A percentile compares a stretch with the other conserved stretches of the same genome.
Conservation (phyloP, 495 filamentous ascomycete genomes). For the Umbilicaria muhlenbergii region DNA sequence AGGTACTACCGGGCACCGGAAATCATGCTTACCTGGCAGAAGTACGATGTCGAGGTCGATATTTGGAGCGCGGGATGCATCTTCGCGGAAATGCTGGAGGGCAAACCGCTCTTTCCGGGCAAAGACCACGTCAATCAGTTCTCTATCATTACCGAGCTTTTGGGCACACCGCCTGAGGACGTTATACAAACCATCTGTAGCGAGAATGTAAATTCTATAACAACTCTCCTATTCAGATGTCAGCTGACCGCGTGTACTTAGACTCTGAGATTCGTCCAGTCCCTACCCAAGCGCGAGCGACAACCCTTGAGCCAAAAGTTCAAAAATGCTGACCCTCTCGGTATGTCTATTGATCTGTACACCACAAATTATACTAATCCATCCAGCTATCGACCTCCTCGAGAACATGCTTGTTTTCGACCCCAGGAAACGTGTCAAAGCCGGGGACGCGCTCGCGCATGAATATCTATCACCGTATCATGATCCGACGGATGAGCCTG, state of each 20-base stretch:
- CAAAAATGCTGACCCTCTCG: slow-evolving; percentile 84
- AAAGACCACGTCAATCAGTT: slow-evolving; percentile 99
- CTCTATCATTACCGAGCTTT: slow-evolving; percentile 95
- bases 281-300: slow-evolving; percentile 86
- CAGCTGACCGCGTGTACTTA: slow-evolving; percentile 18
- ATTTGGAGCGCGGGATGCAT: slow-evolving; percentile 99
- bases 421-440: slow-evolving; percentile 78
- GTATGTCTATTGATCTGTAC: slow-evolving; percentile 29
- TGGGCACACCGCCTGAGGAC: slow-evolving; percentile 96
- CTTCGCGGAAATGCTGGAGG: slow-evolving; percentile 98
- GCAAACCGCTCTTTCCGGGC: slow-evolving; percentile 94
- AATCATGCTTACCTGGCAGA: slow-evolving; percentile 99
- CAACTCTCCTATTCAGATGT: neutral
- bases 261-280: slow-evolving; percentile 96
- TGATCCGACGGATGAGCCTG: slow-evolving; percentile 90
- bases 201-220: slow-evolving; percentile 61
- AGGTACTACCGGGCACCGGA: slow-evolving; percentile 97
- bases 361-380: neutral
- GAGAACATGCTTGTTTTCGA: slow-evolving; percentile 98
- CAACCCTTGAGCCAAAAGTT: slow-evolving; percentile 86
- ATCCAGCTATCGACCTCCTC: slow-evolving; percentile 73
- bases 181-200: slow-evolving; percentile 97
- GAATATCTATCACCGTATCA: slow-evolving; percentile 94
- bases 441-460: slow-evolving; percentile 70
- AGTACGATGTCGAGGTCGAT: slow-evolving; percentile 98